Percentiles rank a stretch among this genome's conserved stretches.
phyloP scores from a whole-genome alignment of 768 basidiomycete genomes.

The Lentinula boryana region DNA sequence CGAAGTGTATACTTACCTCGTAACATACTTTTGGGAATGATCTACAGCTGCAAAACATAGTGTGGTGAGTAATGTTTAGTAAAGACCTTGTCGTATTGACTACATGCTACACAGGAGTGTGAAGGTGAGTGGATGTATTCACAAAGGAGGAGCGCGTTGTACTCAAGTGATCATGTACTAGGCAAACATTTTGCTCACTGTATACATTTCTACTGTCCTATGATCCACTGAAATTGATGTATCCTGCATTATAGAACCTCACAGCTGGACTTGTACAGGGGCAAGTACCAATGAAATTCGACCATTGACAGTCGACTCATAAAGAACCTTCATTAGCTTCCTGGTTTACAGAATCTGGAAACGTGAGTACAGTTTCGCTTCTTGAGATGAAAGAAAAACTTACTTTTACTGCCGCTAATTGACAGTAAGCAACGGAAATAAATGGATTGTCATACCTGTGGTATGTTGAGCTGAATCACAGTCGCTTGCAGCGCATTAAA shows the following conservation, averaged over 20 bases:
- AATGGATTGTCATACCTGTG: slow-evolving; percentile 22
- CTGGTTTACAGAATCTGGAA: slow-evolving; percentile 29
- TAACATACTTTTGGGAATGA: slow-evolving; percentile 36
- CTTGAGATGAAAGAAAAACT: not conserved
- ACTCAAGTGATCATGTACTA: slow-evolving; percentile 10
- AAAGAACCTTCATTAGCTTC: not conserved
- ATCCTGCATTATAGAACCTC: slow-evolving; percentile 24
- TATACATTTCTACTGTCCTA: slow-evolving; percentile 7
- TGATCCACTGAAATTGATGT: not conserved
- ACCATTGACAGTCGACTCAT: not conserved
- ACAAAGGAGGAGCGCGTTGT: not conserved
- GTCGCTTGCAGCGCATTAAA: not conserved
- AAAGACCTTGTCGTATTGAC: not conserved
- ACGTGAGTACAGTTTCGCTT: slow-evolving; percentile 22
- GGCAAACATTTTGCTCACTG: slow-evolving; percentile 47
- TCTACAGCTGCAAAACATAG: slow-evolving; percentile 21
- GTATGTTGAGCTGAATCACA: slow-evolving; percentile 14
- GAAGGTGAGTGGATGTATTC: slow-evolving; percentile 18
- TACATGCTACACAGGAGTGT: slow-evolving; percentile 23
- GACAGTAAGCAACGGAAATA: slow-evolving; percentile 35
- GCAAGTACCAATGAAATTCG: slow-evolving; percentile 10
- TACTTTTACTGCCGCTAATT: not conserved
- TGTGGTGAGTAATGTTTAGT: slow-evolving; percentile 32
- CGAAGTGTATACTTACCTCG: slow-evolving; percentile 39
- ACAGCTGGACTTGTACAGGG: slow-evolving; percentile 45